Evolutionary conservation across 1,284 basidiomycete species (phyloP), one percentile per base, ranked within the genome.

Genomic region (Puccinia hordei): DNA sequence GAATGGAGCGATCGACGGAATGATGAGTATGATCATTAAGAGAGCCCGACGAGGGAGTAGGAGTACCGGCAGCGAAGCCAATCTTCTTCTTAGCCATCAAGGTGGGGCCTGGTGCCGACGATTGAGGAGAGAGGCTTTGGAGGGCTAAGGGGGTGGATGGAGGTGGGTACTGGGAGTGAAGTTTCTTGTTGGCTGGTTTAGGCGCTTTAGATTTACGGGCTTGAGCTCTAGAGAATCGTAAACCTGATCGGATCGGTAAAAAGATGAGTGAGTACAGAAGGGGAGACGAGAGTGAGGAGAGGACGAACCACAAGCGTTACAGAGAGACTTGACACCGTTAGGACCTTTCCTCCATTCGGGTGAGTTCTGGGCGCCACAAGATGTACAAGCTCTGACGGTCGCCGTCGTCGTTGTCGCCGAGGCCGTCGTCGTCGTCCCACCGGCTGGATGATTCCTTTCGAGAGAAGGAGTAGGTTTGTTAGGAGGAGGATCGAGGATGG

Each of bases 301-400:
- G 19, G 30, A 78, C 65, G 33, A 35, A 78, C 76, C 76, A 49
- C 76, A 78, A 24, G 76, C 76, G 46, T 78, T 78, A 49, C 76
- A 78, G 3, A 78, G 38, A 1, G 51, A 66, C 41, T 78, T 78
- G 12, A 78, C 53, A 0, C 76, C 76, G 22, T 71, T 71, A 17
- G 76, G 76, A 15, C 76, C 76, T 61, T 78, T 78, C 35, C 76
- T 41, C 76, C 76, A 78, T 30, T 78, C 76, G 13, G 76, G 76
- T 27, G 65, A 71, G 49, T 78, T 78, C 5, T 44, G 66, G 24
- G 76, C 76, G 13, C 76, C 76, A 35, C 76, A 78, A 24, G n/a
- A 59, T 0, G 76, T 66, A 41, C 76, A 78, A 27, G 44, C 9
- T 38, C 53, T 13, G 6, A 44, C 41, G 13, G 6, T 44, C 8